A percentile compares a stretch with the other conserved stretches of the same genome.
These are phyloP conservation scores for Cornus suecica DNA, from an alignment of 148 eudicot genomes.

Conservation along the genomic window DNA sequence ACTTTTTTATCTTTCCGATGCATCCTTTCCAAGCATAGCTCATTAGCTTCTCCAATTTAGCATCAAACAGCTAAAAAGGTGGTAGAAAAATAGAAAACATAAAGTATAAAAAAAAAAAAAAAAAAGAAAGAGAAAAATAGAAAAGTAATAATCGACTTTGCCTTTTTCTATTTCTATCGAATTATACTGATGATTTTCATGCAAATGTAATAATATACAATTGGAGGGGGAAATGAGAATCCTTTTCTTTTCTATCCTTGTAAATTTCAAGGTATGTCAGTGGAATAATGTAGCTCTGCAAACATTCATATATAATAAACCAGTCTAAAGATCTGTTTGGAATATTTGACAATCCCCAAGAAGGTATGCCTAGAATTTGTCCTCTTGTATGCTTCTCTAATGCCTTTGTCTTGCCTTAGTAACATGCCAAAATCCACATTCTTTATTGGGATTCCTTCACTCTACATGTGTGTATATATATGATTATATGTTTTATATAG, in stretches of 20 bases:
- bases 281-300: conserved; percentile 10
- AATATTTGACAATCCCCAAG: conserved; percentile 42
- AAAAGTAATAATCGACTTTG: conserved; percentile 17
- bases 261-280: conserved; percentile 23
- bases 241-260: conserved; percentile 15
- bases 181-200: conserved; percentile 31
- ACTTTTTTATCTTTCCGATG: conserved; percentile 12
- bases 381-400: conserved; percentile 11
- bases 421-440: conserved; percentile 44
- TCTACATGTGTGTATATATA: conserved; percentile 8
- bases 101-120: too few relatives aligned
- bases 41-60: conserved; percentile 12
- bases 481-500: conserved; percentile 6
- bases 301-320: conserved; percentile 14
- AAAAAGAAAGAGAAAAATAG: not conserved
- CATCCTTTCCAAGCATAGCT: conserved; percentile 17
- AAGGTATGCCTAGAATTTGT: conserved; percentile 27
- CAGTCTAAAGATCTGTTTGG: conserved; percentile 27
- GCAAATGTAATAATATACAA: conserved; percentile 21
- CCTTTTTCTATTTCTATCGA: conserved; percentile 11
- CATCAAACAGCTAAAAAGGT: not conserved
- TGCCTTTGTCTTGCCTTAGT: conserved; percentile 34
- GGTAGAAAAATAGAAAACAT: too few relatives aligned
- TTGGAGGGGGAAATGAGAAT: conserved; percentile 7
- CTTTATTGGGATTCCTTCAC: conserved; percentile 48